Conservation (phyloP, 2,329 filamentous ascomycete species). For the Penicillium sp. region DNA sequence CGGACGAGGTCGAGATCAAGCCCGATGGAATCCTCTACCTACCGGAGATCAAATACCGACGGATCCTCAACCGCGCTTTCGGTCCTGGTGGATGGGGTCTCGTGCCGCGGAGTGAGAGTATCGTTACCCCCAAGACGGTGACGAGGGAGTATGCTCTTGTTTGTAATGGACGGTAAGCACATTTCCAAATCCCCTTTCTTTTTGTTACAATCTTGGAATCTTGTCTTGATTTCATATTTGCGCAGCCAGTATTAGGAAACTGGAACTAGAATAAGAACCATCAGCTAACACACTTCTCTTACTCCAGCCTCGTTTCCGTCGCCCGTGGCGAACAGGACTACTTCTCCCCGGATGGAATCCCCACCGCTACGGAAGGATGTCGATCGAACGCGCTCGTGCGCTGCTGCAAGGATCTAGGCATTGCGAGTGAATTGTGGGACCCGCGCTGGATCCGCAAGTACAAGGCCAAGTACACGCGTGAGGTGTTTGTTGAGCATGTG, state of each 20-base stretch:
- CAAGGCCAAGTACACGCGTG: constrained; percentile 69
- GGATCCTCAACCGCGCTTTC: constrained; percentile 86
- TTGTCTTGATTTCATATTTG: not conserved
- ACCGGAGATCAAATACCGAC: constrained; percentile 95
- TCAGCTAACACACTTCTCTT: constrained; percentile 4
- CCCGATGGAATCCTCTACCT: constrained; percentile 95
- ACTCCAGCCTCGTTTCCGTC: constrained; percentile 75
- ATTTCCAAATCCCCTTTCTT: not conserved
- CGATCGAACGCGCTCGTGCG: constrained; percentile 97
- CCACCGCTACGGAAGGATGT: constrained; percentile 92
- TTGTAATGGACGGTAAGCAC: constrained; percentile 72
- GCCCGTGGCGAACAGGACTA: constrained; percentile 93
- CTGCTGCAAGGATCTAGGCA: constrained; percentile 95
- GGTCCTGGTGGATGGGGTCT: constrained; percentile 95
- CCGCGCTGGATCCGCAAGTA: constrained; percentile 84
- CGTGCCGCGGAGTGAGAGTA: constrained; percentile 79
- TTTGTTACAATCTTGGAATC: not conserved
- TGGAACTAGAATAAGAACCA: not conserved
- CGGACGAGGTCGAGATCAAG: constrained; percentile 89
- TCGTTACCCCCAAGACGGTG: constrained; percentile 74
- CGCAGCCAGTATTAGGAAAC: too few species aligned
- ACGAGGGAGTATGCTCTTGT: constrained; percentile 93
- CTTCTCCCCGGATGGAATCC: constrained; percentile 84
- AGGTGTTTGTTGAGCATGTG: constrained; percentile 87
- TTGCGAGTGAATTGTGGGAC: constrained; percentile 96